Percentiles rank a stretch among this genome's conserved stretches.
These are phyloP conservation scores for Sechiopsis laciniata DNA, from an alignment of 306 rosid genomes.

Conservation along the genomic window DNA sequence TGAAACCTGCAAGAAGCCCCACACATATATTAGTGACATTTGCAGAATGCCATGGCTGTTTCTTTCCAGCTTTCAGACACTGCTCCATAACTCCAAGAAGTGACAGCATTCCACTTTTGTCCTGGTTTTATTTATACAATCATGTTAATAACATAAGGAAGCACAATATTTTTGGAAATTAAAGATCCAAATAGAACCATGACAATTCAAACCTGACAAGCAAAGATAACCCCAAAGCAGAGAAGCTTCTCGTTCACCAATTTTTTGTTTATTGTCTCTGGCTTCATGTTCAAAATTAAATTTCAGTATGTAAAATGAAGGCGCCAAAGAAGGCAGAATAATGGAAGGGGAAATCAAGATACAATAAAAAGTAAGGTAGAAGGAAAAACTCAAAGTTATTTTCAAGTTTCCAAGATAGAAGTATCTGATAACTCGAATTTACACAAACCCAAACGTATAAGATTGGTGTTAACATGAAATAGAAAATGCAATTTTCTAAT, in stretches of 20 bases:
- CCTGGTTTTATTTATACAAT: conserved; percentile 47
- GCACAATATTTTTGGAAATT: neutral
- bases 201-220: conserved; percentile 67
- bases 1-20: conserved; percentile 85
- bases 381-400: neutral
- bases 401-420: neutral
- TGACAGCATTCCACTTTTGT: conserved; percentile 72
- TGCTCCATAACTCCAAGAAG: conserved; percentile 83
- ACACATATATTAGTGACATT: conserved; percentile 86
- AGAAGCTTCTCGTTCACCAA: conserved; percentile 98
- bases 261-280: conserved; percentile 85
- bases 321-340: neutral
- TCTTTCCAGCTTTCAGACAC: conserved; percentile 89
- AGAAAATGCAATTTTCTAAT: neutral
- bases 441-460: no score
- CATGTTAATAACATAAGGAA: conserved; percentile 28
- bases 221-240: conserved; percentile 78
- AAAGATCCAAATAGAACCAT: conserved; percentile 22
- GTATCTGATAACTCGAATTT: conserved; percentile 1
- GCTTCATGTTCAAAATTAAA: conserved; percentile 59
- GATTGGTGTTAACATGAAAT: neutral
- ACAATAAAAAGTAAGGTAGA: neutral
- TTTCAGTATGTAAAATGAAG: conserved; percentile 27
- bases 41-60: conserved; percentile 75
- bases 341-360: neutral